These are phyloP conservation scores for Emmonsiellopsis sp. DNA, from an alignment of 2,329 filamentous ascomycete genomes.

Conservation along the genomic window DNA sequence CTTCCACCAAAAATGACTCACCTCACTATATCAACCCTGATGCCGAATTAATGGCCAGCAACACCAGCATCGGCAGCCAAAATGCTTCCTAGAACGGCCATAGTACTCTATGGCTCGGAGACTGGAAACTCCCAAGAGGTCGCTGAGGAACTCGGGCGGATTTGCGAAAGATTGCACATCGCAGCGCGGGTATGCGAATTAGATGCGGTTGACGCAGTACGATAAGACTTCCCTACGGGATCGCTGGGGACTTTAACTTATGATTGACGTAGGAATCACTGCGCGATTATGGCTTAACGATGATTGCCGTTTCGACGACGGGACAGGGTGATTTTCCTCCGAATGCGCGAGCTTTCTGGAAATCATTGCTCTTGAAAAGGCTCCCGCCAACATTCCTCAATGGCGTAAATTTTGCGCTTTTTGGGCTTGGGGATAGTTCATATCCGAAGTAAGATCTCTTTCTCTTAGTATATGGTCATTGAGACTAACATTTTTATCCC, in stretches of 20 bases:
- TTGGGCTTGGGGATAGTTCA: conserved; percentile 89
- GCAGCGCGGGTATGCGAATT: conserved; percentile 65
- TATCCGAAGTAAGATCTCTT: conserved; percentile 65
- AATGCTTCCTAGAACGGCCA: conserved; percentile 28
- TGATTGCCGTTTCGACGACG: conserved; percentile 84
- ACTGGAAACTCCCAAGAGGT: conserved; percentile 90
- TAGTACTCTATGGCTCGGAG: conserved; percentile 88
- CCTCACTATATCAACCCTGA: background rate
- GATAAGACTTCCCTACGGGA: conserved; percentile 19
- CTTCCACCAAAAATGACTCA: background rate
- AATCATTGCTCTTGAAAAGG: conserved; percentile 66
- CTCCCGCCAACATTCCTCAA: conserved; percentile 61
- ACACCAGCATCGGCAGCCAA: conserved; percentile 2
- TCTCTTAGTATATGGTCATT: background rate
- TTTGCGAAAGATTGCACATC: conserved; percentile 71
- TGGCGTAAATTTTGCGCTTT: conserved; percentile 66
- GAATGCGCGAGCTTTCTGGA: conserved; percentile 79
- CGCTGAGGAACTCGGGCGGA: conserved; percentile 69
- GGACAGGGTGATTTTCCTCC: conserved; percentile 88
- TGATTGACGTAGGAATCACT: conserved; percentile 21
- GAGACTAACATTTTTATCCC: background rate
- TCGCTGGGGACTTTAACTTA: background rate
- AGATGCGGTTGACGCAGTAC: conserved; percentile 64
- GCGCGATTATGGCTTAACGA: conserved; percentile 27
- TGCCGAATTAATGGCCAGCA: conserved; percentile 2